Evolutionary conservation across 2,329 filamentous ascomycete species (phyloP).

Genomic region (Verticillium nonalfalfae): DNA sequence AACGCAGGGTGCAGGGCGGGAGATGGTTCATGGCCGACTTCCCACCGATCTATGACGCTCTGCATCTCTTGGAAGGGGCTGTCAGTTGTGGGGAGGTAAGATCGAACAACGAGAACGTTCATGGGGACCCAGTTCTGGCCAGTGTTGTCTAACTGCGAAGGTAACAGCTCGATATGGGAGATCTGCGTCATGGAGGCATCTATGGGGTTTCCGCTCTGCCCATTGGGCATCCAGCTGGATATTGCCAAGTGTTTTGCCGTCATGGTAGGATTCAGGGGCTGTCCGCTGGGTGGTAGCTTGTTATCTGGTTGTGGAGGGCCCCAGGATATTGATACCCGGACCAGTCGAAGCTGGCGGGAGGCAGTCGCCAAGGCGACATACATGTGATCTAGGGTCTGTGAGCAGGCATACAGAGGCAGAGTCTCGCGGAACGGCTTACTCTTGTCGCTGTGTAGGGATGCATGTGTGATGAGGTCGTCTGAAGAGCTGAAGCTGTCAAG

Average conservation of each 20-base stretch:
- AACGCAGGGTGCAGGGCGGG: constrained; percentile 69
- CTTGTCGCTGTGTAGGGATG: constrained; percentile 67
- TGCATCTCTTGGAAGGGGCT: constrained; percentile 58
- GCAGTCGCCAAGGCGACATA: constrained; percentile 54
- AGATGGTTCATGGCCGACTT: constrained; percentile 61
- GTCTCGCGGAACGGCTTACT: constrained; percentile 36
- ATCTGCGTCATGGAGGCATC: constrained; percentile 54
- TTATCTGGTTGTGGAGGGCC: constrained; percentile 53
- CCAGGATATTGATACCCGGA: constrained; percentile 72
- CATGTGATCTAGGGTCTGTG: constrained; percentile 8
- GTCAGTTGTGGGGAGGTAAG: constrained; percentile 45
- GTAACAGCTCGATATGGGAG: constrained; percentile 69
- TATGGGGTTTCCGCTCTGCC: constrained; percentile 31
- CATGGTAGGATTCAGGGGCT: constrained; percentile 44
- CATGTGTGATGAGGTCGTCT: constrained; percentile 74
- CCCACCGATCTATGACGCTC: constrained; percentile 79
- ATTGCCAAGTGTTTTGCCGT: constrained; percentile 50
- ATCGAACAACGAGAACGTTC: constrained; percentile 68
- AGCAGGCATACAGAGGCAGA: background rate
- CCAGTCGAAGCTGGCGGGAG: constrained; percentile 66
- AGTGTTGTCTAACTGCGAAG: constrained; percentile 51
- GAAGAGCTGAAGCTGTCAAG: constrained; percentile 67
- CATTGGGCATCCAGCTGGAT: constrained; percentile 50
- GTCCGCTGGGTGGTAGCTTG: constrained; percentile 36
- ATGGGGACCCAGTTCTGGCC: constrained; percentile 50